Evolutionary conservation across 192 early-diverging fungal genomes (phyloP).

Genomic region (Linnemannia zychae): DNA sequence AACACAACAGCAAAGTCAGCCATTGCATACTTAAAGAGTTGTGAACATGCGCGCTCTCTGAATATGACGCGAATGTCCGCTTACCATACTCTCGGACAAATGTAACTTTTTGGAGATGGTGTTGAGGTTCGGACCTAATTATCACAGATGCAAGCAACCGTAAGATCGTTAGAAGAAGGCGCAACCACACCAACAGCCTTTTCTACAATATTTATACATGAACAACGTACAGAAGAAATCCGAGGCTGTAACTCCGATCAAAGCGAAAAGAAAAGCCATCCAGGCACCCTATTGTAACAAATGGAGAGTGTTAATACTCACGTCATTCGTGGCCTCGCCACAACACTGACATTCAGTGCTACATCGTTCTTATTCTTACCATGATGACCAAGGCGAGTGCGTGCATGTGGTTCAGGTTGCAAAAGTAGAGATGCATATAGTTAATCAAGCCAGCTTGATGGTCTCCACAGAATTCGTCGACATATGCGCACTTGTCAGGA

Average conservation of each 20-base stretch:
- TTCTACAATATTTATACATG: not conserved
- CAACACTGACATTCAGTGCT: not conserved
- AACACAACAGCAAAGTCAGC: not conserved
- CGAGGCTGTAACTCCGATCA: conserved; percentile 81
- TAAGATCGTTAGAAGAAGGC: not conserved
- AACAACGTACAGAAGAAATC: conserved; percentile 76
- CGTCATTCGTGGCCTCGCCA: not conserved
- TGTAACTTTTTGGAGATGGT: conserved; percentile 78
- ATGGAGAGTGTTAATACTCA: not conserved
- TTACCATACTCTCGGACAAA: conserved; percentile 86
- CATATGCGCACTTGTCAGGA: conserved; percentile 67
- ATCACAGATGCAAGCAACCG: not conserved
- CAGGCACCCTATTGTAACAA: conserved; percentile 61
- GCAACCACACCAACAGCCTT: not conserved
- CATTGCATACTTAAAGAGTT: not conserved
- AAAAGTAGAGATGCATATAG: conserved; percentile 70
- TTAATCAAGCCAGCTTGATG: conserved; percentile 70
- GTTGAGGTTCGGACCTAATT: conserved; percentile 79
- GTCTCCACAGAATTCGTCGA: conserved; percentile 70
- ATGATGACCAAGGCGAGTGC: conserved; percentile 59
- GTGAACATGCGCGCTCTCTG: not conserved
- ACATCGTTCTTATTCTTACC: conserved; percentile 31
- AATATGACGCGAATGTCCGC: not conserved
- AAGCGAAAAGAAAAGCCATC: conserved; percentile 79
- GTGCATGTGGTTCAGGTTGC: conserved; percentile 40